A percentile compares a stretch with the other conserved stretches of the same genome.
Conservation (phyloP, 306 rosid genomes). For the Acacia confusa region DNA sequence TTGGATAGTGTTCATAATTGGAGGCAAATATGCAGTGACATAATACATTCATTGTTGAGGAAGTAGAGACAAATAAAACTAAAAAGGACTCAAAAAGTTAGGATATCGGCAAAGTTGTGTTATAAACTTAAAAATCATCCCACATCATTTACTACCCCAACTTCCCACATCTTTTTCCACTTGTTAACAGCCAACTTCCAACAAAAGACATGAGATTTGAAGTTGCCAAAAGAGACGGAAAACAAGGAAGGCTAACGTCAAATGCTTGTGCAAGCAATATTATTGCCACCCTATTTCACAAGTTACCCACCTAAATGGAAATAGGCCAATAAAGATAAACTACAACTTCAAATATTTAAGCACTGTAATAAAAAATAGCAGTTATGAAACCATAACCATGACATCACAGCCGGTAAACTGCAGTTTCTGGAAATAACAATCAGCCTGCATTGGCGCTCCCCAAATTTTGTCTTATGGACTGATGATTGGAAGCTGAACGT, state of each 20-base stretch:
- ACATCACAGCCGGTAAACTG: constrained; percentile 18
- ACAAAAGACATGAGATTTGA: neutral
- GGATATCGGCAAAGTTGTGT: neutral
- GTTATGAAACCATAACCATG: neutral
- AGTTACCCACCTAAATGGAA: constrained; percentile 8
- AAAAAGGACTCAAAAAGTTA: neutral
- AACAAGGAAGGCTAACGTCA: constrained; percentile 2
- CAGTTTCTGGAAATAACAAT: constrained; percentile 28
- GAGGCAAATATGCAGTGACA: neutral
- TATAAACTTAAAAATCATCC: neutral
- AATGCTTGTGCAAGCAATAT: neutral
- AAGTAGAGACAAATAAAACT: neutral
- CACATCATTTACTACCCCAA: neutral
- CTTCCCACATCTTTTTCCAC: neutral
- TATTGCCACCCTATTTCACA: constrained; percentile 12
- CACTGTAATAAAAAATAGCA: neutral
- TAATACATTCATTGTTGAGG: neutral
- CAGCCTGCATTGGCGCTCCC: constrained; percentile 16
- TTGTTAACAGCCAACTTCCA: neutral
- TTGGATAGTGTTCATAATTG: too few species aligned
- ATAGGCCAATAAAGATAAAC: constrained; percentile 29
- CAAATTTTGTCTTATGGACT: neutral
- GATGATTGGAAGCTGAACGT: constrained; percentile 28
- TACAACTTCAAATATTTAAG: neutral
- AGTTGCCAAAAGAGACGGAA: neutral